These are phyloP conservation scores for Phytopythium litorale DNA, from an alignment of 352 stramenopile species.

Conservation along the genomic window DNA sequence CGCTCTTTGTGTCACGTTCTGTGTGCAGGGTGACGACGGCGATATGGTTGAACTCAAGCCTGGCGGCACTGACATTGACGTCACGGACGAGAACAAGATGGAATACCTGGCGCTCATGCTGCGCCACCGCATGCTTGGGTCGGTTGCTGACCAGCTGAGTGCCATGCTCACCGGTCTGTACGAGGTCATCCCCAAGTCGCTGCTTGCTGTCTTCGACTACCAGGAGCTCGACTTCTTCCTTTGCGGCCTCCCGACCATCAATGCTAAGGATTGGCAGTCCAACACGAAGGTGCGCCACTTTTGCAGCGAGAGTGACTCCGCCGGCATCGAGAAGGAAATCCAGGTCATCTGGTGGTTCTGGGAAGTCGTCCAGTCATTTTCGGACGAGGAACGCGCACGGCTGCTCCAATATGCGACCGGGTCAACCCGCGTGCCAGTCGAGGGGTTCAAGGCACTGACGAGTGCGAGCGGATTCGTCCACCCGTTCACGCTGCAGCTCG, in stretches of 20 bases:
- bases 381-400: slow-evolving; percentile 91
- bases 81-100: slow-evolving; percentile 94
- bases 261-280: slow-evolving; percentile 85
- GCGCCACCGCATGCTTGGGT: slow-evolving; percentile 92
- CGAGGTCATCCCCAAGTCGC: slow-evolving; percentile 87
- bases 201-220: slow-evolving; percentile 91
- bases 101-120: slow-evolving; percentile 94
- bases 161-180: slow-evolving; percentile 91
- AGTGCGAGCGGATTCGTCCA: slow-evolving; percentile 81
- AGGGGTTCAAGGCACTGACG: slow-evolving; percentile 76
- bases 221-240: slow-evolving; percentile 97
- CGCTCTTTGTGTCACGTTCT: slow-evolving; percentile 73
- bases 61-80: slow-evolving; percentile 84
- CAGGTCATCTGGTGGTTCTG: slow-evolving; percentile 90
- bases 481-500: slow-evolving; percentile 73
- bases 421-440: slow-evolving; percentile 91
- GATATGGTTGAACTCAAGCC: slow-evolving; percentile 89
- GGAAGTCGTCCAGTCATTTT: slow-evolving; percentile 82
- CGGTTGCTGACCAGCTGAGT: slow-evolving; percentile 87
- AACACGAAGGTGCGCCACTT: slow-evolving; percentile 62
- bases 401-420: slow-evolving; percentile 98
- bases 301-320: slow-evolving; percentile 38
- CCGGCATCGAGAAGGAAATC: slow-evolving; percentile 47
- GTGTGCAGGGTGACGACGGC: slow-evolving; percentile 62
- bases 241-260: slow-evolving; percentile 75